Conservation (phyloP, 148 eudicot genomes). For the Silene uniflora region DNA sequence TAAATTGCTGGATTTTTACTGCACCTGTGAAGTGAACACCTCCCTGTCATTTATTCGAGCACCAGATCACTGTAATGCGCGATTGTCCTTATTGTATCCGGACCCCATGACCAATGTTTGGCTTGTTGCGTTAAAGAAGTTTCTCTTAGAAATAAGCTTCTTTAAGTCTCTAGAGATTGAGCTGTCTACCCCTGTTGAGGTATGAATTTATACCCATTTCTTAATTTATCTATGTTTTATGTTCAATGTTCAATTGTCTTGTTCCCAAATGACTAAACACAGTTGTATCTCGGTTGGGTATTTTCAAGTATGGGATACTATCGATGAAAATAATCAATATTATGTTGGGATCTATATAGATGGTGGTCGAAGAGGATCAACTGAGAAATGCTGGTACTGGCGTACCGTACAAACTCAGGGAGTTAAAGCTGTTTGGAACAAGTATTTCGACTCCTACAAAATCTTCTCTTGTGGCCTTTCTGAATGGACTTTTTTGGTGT, state of each 20-base stretch:
- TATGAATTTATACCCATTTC: neutral
- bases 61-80: conserved; percentile 3
- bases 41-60: neutral
- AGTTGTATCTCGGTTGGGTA: neutral
- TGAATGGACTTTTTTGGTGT: too few species aligned
- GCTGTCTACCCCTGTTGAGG: neutral
- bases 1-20: conserved; percentile 12
- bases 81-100: neutral
- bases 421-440: too few species aligned
- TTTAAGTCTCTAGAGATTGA: conserved; percentile 1
- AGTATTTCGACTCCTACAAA: too few species aligned
- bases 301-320: neutral
- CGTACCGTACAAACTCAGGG: conserved; percentile 3
- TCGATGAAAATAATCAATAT: neutral
- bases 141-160: neutral
- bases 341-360: neutral
- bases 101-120: neutral
- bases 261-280: neutral
- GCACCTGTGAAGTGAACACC: neutral
- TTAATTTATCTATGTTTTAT: neutral
- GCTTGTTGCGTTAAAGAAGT: conserved; percentile 3
- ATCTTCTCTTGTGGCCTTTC: too few species aligned
- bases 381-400: neutral
- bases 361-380: neutral
- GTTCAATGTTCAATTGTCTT: too few species aligned